phyloP scores from a whole-genome alignment of 345 rosid species.

The Gossypium thurberi region DNA sequence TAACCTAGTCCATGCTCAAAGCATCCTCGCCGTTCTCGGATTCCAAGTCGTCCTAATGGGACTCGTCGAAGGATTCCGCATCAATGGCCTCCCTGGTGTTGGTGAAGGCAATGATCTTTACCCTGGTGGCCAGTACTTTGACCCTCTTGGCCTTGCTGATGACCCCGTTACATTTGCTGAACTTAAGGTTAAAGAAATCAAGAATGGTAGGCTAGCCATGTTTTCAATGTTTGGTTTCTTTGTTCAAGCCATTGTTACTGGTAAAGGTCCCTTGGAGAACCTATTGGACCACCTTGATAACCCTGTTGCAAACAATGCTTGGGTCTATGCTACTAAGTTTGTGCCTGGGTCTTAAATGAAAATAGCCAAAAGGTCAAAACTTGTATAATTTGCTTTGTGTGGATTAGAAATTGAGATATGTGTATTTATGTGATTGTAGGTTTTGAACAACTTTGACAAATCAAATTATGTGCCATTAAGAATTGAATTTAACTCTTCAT shows the following conservation, averaged over 20 bases:
- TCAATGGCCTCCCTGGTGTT: constrained; percentile 89
- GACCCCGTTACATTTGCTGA: constrained; percentile 85
- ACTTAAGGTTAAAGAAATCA: constrained; percentile 96
- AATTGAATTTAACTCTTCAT: neutral
- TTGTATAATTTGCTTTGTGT: neutral
- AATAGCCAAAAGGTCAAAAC: neutral
- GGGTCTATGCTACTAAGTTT: constrained; percentile 96
- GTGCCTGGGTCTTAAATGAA: constrained; percentile 65
- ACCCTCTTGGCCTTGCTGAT: constrained; percentile 86
- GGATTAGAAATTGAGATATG: neutral
- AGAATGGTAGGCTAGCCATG: constrained; percentile 92
- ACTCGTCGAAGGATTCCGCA: constrained; percentile 86
- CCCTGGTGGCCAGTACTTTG: constrained; percentile 89
- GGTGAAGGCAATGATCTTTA: constrained; percentile 93
- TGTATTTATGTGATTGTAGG: constrained; percentile 8
- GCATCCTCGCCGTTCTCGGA: constrained; percentile 93
- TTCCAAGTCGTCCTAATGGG: constrained; percentile 94
- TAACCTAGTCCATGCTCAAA: constrained; percentile 93
- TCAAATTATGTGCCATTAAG: neutral
- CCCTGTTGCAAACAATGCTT: constrained; percentile 96
- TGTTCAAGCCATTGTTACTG: constrained; percentile 93
- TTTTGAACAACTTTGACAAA: neutral
- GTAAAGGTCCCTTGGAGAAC: constrained; percentile 94
- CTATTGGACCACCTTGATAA: constrained; percentile 84
- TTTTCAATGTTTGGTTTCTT: constrained; percentile 99